Evolutionary conservation across 441 rosid genomes (phyloP), one percentile per base, ranked within the genome.

Genomic region (Adansonia madagascariensis): DNA sequence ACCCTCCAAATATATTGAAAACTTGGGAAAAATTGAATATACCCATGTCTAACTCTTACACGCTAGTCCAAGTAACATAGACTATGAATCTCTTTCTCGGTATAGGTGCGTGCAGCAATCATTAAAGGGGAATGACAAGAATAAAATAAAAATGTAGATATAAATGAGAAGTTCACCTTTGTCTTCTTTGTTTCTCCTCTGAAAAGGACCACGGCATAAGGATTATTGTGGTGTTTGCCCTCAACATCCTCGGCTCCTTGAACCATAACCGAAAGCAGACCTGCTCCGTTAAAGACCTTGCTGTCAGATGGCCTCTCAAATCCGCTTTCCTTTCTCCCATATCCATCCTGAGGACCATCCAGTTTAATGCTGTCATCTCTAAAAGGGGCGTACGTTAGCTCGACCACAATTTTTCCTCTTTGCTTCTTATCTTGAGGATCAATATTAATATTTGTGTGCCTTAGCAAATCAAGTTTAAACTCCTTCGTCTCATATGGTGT

Each of bases 211-310:
- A 86, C 15, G 24, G 97, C 93, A 53, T 87, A 95, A 0, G 98
- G 99, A 82, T 93, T 95, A 57, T 76, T 89, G 88, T 92, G 94
- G 65, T 65, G 84, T 81, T 89, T 86, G 43, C 98, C 97, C 61
- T 94, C 99, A 0, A 95, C 90, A 74, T 91, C 92, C 86, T 91
- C 86, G 1, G 99, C 99, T 50, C 93, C 92, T 79, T 83, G 90
- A 77, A 95, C 88, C 24, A 80, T 62, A 47, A 95, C 95, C 1
- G 94, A 82, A 78, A 95, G 97, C 75, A 95, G 82, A 79, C 99
- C 99, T 2, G 95, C 93, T 53, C 89, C 87, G 3, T 82, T 84
- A 46, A 83, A 70, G 47, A 73, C 70, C 50, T 72, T 78, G 2
- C 68, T 59, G 7, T 82, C 82, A 44, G 73, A 56, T 63, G 67